Evolutionary conservation across 2,329 filamentous ascomycete species (phyloP), one percentile per base, ranked within the genome.

Genomic region (Lasiodiplodia theobromae): DNA sequence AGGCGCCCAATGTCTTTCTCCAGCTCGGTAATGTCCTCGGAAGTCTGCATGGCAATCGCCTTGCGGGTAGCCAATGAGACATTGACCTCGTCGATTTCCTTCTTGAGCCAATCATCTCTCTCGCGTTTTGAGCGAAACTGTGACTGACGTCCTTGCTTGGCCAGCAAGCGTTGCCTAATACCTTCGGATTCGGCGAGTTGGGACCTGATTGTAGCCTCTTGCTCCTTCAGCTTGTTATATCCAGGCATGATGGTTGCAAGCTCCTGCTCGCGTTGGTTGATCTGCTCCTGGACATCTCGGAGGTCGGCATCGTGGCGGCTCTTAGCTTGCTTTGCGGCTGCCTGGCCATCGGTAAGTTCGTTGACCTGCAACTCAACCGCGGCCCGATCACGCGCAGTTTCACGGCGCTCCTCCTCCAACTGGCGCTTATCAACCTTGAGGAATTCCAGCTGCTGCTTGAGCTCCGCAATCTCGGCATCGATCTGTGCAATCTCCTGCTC

Each of bases 61-160:
- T 94, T 96, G 73, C 96, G 91, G 18, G 89, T 90, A 44, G 90
- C 91, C 37, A 97, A 84, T 5, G 92, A 91, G 44, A 88, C 83
- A 72, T 93, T 91, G 66, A 94, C 88, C 44, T 96, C 92, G 54
- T 92, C 86, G 68, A 98, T 92, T 79, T 97, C 92, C 70, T 88
- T 86, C 70, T 88, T 89, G 62, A 99, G 84, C 85, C 89, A 97
- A 44, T 88, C 87, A 78, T 99, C 95, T 53, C 96, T 90, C 77
- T 98, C 93, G 10, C 88, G 87, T 82, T 97, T 97, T 78, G 89
- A 96, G 76, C 87, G 91, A 80, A 97, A 99, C 71, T 93, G 91
- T 21, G 92, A 91, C 72, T 92, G 94, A 56, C 95, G 91, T 53
- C 91, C 93, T 80, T 99, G 95, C 79, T 99, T 99, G 63, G 92